Percentiles rank a stretch among this genome's conserved stretches.
phyloP scores from a whole-genome alignment of 257 asterid genomes.

The Gentiana macrophylla region DNA sequence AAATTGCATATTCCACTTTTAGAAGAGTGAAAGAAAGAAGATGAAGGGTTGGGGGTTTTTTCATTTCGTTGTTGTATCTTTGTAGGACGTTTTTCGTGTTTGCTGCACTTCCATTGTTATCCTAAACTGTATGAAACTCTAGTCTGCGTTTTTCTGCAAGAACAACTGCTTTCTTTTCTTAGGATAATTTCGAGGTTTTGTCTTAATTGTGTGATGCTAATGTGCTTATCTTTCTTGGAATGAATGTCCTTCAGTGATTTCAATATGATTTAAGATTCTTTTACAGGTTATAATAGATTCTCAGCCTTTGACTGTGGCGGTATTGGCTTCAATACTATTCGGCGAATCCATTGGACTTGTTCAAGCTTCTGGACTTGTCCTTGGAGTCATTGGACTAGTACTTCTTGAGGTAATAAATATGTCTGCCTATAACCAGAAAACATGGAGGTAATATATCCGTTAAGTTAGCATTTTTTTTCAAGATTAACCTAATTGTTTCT shows the following conservation, averaged over 20 bases:
- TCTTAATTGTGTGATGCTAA: no score
- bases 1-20: no score
- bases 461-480: not conserved
- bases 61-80: no score
- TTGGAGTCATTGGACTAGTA: conserved; percentile 77
- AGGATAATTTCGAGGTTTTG: no score
- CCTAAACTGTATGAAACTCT: no score
- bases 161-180: no score
- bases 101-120: no score
- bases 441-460: not conserved
- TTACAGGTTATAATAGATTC: conserved; percentile 95
- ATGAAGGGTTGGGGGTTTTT: no score
- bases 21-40: no score
- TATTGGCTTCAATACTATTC: conserved; percentile 74
- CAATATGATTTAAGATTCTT: conserved; percentile 16
- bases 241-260: not conserved
- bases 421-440: not conserved
- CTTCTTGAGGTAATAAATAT: conserved; percentile 69
- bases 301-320: conserved; percentile 92
- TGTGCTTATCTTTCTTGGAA: not conserved
- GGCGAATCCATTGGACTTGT: conserved; percentile 73
- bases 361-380: conserved; percentile 81
- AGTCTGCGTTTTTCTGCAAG: no score
- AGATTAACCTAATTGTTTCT: not conserved
- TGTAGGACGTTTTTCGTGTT: no score